Evolutionary conservation across 768 basidiomycete species (phyloP).

Genomic region (Glaciozyma antarctica): DNA sequence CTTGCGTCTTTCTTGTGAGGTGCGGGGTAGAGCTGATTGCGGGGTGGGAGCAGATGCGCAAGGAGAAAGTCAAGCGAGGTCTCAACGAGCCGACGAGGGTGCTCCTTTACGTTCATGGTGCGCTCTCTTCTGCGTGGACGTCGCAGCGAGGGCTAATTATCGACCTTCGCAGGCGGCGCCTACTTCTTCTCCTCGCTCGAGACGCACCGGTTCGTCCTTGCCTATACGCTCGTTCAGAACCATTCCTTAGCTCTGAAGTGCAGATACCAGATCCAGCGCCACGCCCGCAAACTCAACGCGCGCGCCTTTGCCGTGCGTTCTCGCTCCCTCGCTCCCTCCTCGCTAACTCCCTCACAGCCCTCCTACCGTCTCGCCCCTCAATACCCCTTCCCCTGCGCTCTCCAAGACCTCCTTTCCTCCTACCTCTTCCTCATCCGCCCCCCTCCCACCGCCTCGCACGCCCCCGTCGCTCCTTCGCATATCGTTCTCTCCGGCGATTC

Average conservation of each 20-base stretch:
- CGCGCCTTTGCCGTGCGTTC: slow-evolving; percentile 37
- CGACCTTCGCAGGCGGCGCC: slow-evolving; percentile 36
- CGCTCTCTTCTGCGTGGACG: background rate
- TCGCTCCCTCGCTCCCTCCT: background rate
- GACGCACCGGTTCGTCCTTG: slow-evolving; percentile 35
- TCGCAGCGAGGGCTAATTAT: background rate
- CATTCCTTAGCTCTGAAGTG: no score
- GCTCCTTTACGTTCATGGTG: slow-evolving; percentile 41
- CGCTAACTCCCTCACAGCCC: background rate
- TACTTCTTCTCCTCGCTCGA: slow-evolving; percentile 42
- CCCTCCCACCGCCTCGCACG: slow-evolving; percentile 53
- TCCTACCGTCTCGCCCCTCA: slow-evolving; percentile 68
- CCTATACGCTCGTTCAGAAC: no score
- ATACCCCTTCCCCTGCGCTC: slow-evolving; percentile 71
- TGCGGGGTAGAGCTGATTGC: background rate
- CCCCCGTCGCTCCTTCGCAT: slow-evolving; percentile 64
- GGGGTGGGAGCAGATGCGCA: slow-evolving; percentile 36
- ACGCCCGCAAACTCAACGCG: slow-evolving; percentile 41
- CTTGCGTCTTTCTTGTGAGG: background rate
- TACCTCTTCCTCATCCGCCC: slow-evolving; percentile 69
- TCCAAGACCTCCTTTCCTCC: slow-evolving; percentile 80
- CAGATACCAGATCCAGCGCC: slow-evolving; percentile 39
- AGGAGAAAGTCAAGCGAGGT: slow-evolving; percentile 36
- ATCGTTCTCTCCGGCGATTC: slow-evolving; percentile 85
- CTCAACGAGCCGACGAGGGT: slow-evolving; percentile 32